Evolutionary conservation across 352 stramenopile species (phyloP).

Genomic region (Phytophthora ramorum): DNA sequence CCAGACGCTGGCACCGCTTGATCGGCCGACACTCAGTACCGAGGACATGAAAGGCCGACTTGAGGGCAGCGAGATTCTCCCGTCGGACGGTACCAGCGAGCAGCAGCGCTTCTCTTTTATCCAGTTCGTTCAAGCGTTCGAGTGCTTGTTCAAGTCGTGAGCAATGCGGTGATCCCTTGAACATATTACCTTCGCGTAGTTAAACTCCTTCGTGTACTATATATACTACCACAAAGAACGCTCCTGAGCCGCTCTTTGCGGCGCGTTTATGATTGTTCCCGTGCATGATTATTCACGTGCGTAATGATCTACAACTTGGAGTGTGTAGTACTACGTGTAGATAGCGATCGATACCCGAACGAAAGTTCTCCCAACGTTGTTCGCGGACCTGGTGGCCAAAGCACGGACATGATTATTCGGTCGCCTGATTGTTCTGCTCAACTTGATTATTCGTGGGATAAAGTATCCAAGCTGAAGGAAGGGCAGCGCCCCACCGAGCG

Average conservation of each 20-base stretch:
- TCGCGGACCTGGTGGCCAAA: not conserved
- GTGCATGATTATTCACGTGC: not conserved
- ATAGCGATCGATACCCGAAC: not conserved
- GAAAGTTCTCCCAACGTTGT: not conserved
- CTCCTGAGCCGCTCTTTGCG: not conserved
- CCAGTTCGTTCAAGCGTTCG: constrained; percentile 45
- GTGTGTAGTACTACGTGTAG: not conserved
- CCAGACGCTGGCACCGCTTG: constrained; percentile 32
- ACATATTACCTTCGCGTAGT: no score
- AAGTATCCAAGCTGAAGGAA: no score
- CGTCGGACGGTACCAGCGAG: not conserved
- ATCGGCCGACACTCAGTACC: not conserved
- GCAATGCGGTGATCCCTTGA: not conserved
- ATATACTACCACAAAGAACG: not conserved
- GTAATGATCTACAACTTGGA: not conserved
- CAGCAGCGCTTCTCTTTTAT: constrained; percentile 30
- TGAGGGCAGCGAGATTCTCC: constrained; percentile 6
- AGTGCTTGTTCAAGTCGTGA: constrained; percentile 31
- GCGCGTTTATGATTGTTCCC: not conserved
- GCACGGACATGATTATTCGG: not conserved
- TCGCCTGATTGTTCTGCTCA: not conserved
- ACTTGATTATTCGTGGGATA: no score
- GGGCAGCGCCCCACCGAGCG: no score
- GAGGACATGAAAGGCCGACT: constrained; percentile 28
- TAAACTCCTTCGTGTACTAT: no score